Base-by-base conservation (phyloP, 306 rosid species). In the Sicyos edulis region DNA sequence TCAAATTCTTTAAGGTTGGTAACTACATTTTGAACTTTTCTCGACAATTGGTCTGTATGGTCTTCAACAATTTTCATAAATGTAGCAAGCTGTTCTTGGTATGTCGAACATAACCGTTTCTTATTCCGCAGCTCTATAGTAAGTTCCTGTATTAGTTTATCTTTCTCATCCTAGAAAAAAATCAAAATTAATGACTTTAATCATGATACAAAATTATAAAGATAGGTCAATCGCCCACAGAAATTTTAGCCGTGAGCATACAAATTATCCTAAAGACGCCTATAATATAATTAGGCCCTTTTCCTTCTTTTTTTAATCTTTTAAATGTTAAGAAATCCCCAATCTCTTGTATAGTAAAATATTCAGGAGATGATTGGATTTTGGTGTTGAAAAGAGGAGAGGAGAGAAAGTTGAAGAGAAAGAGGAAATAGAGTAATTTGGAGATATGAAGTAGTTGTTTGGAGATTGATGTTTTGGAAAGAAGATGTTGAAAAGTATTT, bases 81-180 rank as follows among this genome's bases (percentile, higher is more conserved):
- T 50, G 84, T 81, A 37, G 80, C 75, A 64, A 90, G 76, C 81
- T 92, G 96, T 74, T 90, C 96, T 80, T 86, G 86, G 84, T 92
- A 92, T 72, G 89, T 78, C 37, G 88, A 75, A 61, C 96, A 90
- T 74, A 92, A 65, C 67, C 96, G 85, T 76, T 90, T 92, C 83
- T 87, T 92, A 69, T 80, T 87, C 79, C 96, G 93, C 80, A 92
- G 86, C 84, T 92, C 96, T 10, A 83, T 75, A 52, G 96, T 90
- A 76, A 92, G 77, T 77, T 92, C 98, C 81, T 88, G 98, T 80
- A 92, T 90, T 82, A 47, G 91, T 80, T 83, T 92, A 82, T 92
- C 96, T 83, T 87, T 92, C 74, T 92, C 98, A 77, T 92, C 98
- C 96, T 92, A 63, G 72, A 53, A 62, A 52, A 63, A 40, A 32